Evolutionary conservation across 2,329 filamentous ascomycete species (phyloP), one percentile per base, ranked within the genome.

Genomic region (Hypocreales sp.): DNA sequence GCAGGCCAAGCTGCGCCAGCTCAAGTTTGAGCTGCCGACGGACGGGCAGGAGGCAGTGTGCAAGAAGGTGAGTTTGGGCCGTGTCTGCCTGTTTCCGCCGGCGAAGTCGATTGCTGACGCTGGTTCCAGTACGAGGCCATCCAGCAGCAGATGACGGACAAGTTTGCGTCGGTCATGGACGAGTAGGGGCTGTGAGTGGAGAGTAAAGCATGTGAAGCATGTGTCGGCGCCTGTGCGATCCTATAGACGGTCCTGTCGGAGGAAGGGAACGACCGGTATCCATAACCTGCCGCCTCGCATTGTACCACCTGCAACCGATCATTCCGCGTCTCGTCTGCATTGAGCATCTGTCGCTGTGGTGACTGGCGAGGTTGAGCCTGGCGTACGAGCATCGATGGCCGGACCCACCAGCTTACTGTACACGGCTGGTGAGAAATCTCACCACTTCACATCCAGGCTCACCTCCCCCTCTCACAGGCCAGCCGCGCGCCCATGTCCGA

Each of bases 1-100:
- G 41, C 86, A 94, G 62, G 69, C 62, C 34, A 67, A 83, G 48
- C 67, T 98, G 44, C 72, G 87, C 48, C 81, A 72, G 52, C 84
- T 98, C 71, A 98, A 98, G 65, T 98, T 98, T 46, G 90, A 98
- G 67, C 51, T 93, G 37, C 90, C 90, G 5, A 70, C 69, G 27
- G 81, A 98, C 1, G 82, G 82, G 31, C 64, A 94, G 61, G 78
- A 90, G 33, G 67, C 55, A 32, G 67, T 98, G 37, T 65, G 60
- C 44, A 87, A 86, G 70, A 94, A 86, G 74, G 81, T 82, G 60
- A n/a, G 22, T 25, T n/a, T n/a, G n/a, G n/a, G n/a, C 14, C 3
- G n/a, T 42, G 67, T 47, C 24, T 10, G 21, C 5, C 9, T 24
- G 16, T 9, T 14, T 12, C 17, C n/a, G 16, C 12, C 7, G 10